These are phyloP conservation scores for Colletotrichum viniferum DNA, from an alignment of 2,329 filamentous ascomycete species.

Conservation along the genomic window DNA sequence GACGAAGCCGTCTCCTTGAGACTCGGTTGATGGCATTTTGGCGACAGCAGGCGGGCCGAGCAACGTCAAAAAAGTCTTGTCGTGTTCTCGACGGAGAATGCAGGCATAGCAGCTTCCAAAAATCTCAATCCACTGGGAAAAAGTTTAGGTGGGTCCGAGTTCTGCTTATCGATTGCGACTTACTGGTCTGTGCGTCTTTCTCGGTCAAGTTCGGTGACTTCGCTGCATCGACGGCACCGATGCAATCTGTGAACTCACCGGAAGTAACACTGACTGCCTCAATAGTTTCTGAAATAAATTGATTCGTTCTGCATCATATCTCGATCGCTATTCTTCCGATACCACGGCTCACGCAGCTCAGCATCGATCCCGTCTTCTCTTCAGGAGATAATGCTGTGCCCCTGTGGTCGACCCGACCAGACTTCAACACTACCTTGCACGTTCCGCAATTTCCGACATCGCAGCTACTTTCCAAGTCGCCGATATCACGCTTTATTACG, in stretches of 20 bases:
- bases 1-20: slow-evolving; percentile 60
- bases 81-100: neutral
- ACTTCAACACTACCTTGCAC: slow-evolving; percentile 47
- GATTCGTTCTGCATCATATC: slow-evolving; percentile 34
- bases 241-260: neutral
- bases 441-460: slow-evolving; percentile 61
- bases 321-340: slow-evolving; percentile 54
- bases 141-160: neutral
- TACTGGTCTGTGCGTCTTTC: neutral
- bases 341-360: slow-evolving; percentile 58
- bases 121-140: neutral
- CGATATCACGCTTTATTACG: slow-evolving; percentile 47
- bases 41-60: slow-evolving; percentile 26
- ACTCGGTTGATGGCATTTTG: slow-evolving; percentile 11
- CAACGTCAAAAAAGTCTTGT: neutral
- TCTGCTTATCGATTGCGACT: neutral
- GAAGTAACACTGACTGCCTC: neutral
- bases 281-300: neutral
- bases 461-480: slow-evolving; percentile 51
- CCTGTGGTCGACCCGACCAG: slow-evolving; percentile 52
- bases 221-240: neutral
- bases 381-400: slow-evolving; percentile 50
- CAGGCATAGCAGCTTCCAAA: neutral
- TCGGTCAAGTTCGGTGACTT: neutral
- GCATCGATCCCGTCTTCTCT: slow-evolving; percentile 49